A percentile compares a stretch with the other conserved stretches of the same genome.
phyloP scores from a whole-genome alignment of 2,329 filamentous ascomycete genomes.

The Ceratocystis papillata region DNA sequence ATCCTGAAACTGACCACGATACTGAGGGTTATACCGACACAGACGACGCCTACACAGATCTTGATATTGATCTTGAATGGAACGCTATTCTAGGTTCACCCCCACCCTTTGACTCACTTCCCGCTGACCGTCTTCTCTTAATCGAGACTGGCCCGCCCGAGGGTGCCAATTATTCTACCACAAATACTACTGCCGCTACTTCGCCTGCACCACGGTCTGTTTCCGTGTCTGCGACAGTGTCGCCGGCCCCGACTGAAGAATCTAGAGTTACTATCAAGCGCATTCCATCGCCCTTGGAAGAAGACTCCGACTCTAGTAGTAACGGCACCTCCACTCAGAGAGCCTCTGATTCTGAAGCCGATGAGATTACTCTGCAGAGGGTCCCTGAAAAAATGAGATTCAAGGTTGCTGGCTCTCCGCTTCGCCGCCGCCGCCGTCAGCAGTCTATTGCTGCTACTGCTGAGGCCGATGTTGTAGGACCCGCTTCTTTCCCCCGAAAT shows the following conservation, averaged over 20 bases:
- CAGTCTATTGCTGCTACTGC: neutral
- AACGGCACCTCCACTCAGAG: conserved; percentile 1
- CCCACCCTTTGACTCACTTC: neutral
- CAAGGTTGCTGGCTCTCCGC: neutral
- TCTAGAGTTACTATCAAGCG: conserved; percentile 22
- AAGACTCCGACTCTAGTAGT: conserved; percentile 14
- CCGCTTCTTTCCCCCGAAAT: no score
- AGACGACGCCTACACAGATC: conserved; percentile 14
- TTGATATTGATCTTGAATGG: conserved; percentile 19
- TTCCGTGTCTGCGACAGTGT: conserved; percentile 4
- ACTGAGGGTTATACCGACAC: conserved; percentile 6
- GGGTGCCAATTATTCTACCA: conserved; percentile 14
- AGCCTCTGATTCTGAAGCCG: neutral
- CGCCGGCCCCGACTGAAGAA: conserved; percentile 19
- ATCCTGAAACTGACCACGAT: neutral
- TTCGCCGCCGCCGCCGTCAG: neutral
- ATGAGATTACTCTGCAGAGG: neutral
- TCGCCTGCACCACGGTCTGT: conserved; percentile 1
- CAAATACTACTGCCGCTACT: conserved; percentile 13
- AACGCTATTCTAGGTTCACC: conserved; percentile 10
- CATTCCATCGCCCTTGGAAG: conserved; percentile 15
- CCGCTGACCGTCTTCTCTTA: neutral
- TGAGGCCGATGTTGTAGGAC: neutral
- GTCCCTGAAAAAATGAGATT: neutral
- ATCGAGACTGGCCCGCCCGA: conserved; percentile 6